Percentiles rank a stretch among this genome's conserved stretches.
Evolutionary conservation across 805 yeast species (phyloP).

Genomic region (Schwanniomyces sp.): DNA sequence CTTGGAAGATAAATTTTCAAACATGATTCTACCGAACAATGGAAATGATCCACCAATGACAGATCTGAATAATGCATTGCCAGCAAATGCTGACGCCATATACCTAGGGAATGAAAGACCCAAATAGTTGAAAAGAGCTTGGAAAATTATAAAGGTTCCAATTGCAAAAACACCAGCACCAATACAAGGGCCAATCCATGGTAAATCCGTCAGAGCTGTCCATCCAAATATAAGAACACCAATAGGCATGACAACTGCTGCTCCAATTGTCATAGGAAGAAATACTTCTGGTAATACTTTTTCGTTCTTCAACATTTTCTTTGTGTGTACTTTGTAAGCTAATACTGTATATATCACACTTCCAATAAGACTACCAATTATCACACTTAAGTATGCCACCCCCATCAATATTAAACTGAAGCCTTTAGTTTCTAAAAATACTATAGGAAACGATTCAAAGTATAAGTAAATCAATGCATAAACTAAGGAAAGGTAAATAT

Average conservation of each 20-base stretch:
- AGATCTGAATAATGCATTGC: slow-evolving; percentile 52
- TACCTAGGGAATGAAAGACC: slow-evolving; percentile 48
- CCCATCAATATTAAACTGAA: slow-evolving; percentile 53
- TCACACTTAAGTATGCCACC: slow-evolving; percentile 42
- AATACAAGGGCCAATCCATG: slow-evolving; percentile 47
- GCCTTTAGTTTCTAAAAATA: slow-evolving; percentile 41
- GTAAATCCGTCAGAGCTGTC: slow-evolving; percentile 38
- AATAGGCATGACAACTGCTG: slow-evolving; percentile 18
- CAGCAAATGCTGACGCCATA: slow-evolving; percentile 59
- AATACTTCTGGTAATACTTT: slow-evolving; percentile 33
- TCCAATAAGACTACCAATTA: slow-evolving; percentile 37
- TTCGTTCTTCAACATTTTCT: slow-evolving; percentile 15
- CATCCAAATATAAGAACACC: slow-evolving; percentile 48
- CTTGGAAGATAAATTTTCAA: slow-evolving; percentile 46
- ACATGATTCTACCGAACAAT: slow-evolving; percentile 59
- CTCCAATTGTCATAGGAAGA: slow-evolving; percentile 30
- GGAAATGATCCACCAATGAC: slow-evolving; percentile 60
- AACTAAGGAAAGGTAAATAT: slow-evolving; percentile 50
- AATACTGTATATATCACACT: slow-evolving; percentile 44
- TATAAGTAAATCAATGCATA: slow-evolving; percentile 56
- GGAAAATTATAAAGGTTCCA: slow-evolving; percentile 47
- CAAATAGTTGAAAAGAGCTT: slow-evolving; percentile 48
- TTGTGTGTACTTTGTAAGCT: slow-evolving; percentile 14
- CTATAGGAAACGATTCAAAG: slow-evolving; percentile 62
- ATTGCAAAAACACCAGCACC: slow-evolving; percentile 36